Base-by-base conservation (phyloP, 805 yeast genomes). In the Sugiyamaella mastotermitis region DNA sequence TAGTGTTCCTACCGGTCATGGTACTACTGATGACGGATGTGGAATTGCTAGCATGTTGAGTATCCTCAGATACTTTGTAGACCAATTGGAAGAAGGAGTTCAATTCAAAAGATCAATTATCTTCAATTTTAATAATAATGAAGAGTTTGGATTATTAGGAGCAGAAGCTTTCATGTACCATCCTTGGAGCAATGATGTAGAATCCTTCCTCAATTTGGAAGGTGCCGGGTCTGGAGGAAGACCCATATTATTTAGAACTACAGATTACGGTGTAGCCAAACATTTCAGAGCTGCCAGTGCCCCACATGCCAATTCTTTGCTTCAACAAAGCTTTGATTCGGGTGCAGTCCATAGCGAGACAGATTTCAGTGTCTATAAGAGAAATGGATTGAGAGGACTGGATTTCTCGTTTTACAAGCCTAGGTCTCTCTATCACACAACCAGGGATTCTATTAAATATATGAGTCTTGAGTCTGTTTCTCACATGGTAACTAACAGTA, bases 181-280 rank as follows among this genome's bases (percentile, higher is more conserved):
- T 56, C 78, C 81, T 13, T 83, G 94, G 90, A 67, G 74, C 16
- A 59, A 68, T 27, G 57, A 72, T 11, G 77, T 82, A 1, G 65
- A 64, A 28, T 39, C 43, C 52, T 81, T 88, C 41, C 66, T 87
- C 47, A 88, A 88, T 56, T 63, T 87, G 46, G 97, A 87, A 64
- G 96, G 96, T 13, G 84, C 95, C 0, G 96, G 96, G 2, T 82
- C 92, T 1, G 95, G 95, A 18, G 88, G 92, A 3, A 76, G 81
- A 48, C 83, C 95, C 1, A 68, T 84, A 15, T 62, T 87, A 34
- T 86, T 88, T 57, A 72, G 96, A 58, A 78, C 87, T n/a, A 76
- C 94, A 0, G 94, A 86, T 54, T 70, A 69, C 45, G 83, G 83
- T 1, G 74, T 85, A 9, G 76, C 82, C 1, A 71, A 72, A 43